These are phyloP conservation scores for Fusarium duplospermum DNA, from an alignment of 2,329 filamentous ascomycete species.

Conservation along the genomic window DNA sequence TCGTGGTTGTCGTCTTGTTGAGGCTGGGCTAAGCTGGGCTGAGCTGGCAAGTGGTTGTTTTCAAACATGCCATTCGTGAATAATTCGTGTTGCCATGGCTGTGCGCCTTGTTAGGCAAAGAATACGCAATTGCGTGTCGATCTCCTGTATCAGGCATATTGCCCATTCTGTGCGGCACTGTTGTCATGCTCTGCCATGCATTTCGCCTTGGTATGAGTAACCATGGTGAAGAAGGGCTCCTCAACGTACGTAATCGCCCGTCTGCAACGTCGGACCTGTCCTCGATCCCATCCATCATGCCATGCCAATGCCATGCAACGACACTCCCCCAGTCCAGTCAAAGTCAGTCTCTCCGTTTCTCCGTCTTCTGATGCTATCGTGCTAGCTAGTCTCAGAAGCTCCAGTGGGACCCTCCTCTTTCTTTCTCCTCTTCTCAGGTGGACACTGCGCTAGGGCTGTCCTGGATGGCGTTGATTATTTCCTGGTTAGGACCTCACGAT, in stretches of 20 bases:
- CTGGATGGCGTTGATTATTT: conserved; percentile 29
- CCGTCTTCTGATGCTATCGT: conserved; percentile 34
- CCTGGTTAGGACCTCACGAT: conserved; percentile 40
- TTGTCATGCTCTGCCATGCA: conserved; percentile 23
- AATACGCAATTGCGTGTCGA: conserved; percentile 27
- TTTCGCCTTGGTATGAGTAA: conserved; percentile 29
- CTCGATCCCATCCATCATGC: conserved; percentile 35
- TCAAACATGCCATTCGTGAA: conserved; percentile 22
- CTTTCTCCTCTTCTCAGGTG: background rate
- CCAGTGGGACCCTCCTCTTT: conserved; percentile 29
- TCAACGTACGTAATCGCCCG: conserved; percentile 41
- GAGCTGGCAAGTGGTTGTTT: conserved; percentile 13
- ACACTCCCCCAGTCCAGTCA: conserved; percentile 29
- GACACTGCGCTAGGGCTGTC: conserved; percentile 18
- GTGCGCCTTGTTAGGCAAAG: background rate
- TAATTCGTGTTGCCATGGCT: conserved; percentile 16
- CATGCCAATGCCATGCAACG: conserved; percentile 30
- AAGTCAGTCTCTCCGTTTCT: conserved; percentile 31
- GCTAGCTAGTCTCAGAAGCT: conserved; percentile 30
- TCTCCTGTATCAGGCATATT: conserved; percentile 12
- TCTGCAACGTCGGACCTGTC: conserved; percentile 26
- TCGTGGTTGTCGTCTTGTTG: conserved; percentile 1
- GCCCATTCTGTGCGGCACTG: background rate
- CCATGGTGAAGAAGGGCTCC: conserved; percentile 22
- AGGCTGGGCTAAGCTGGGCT: background rate